phyloP scores from a whole-genome alignment of 2,329 filamentous ascomycete genomes.

The Phyllosticta citriasiana region DNA sequence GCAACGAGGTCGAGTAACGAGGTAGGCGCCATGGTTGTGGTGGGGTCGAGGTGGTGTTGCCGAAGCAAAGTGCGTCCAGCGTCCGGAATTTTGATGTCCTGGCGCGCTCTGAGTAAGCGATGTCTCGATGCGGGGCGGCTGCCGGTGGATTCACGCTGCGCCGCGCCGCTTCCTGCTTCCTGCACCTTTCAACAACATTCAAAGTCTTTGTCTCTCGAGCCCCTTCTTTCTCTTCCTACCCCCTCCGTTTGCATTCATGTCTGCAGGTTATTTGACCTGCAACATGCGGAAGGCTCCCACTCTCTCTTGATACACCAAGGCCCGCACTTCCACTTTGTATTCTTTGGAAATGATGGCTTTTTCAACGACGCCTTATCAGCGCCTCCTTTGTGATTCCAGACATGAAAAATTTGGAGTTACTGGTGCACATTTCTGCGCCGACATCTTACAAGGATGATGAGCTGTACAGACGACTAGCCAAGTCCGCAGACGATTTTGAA shows the following conservation, averaged over 20 bases:
- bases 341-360: constrained; percentile 3
- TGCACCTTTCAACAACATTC: background rate
- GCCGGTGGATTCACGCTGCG: background rate
- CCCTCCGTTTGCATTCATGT: background rate
- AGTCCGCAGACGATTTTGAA: constrained; percentile 31
- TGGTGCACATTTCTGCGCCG: constrained; percentile 37
- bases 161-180: background rate
- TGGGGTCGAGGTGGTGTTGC: constrained; percentile 5
- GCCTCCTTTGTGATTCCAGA: constrained; percentile 10
- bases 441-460: constrained; percentile 33
- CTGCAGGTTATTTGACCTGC: background rate
- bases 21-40: constrained; percentile 33
- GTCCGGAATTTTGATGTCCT: constrained; percentile 11
- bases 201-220: background rate
- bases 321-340: background rate
- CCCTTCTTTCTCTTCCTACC: background rate
- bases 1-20: constrained; percentile 40
- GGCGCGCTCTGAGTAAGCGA: constrained; percentile 10
- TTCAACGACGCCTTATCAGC: background rate
- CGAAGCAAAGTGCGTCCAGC: constrained; percentile 1
- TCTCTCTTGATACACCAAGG: background rate
- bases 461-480: constrained; percentile 29
- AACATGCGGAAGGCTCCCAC: background rate
- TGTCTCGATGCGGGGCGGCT: background rate
- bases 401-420: constrained; percentile 29